phyloP scores from a whole-genome alignment of 805 yeast species.

The Lachancea lanzarotensis region DNA sequence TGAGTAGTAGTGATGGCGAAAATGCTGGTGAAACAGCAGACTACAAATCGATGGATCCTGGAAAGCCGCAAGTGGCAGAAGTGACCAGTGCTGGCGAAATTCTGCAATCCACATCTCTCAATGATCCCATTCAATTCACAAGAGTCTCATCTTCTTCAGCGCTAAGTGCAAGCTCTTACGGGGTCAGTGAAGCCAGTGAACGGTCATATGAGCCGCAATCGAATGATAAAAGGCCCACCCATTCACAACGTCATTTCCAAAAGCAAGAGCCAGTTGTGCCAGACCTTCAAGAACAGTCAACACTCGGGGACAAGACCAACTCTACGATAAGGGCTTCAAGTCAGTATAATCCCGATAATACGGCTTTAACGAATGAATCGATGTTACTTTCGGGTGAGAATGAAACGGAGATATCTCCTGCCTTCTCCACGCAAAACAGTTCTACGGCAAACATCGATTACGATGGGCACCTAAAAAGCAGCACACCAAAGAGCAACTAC shows the following conservation, averaged over 20 bases:
- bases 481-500: conserved; percentile 7
- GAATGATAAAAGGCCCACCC: background rate
- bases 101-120: conserved; percentile 24
- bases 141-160: conserved; percentile 36
- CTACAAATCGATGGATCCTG: conserved; percentile 43
- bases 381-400: conserved; percentile 4
- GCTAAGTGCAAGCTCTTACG: conserved; percentile 20
- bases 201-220: background rate
- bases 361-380: conserved; percentile 6
- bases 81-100: conserved; percentile 5
- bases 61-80: conserved; percentile 25
- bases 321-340: conserved; percentile 23
- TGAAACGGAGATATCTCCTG: conserved; percentile 4
- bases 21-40: conserved; percentile 3
- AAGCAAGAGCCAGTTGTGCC: background rate
- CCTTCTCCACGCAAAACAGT: conserved; percentile 4
- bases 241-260: background rate
- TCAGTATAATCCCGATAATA: conserved; percentile 6
- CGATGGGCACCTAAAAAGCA: conserved; percentile 3
- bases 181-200: conserved; percentile 3
- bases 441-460: conserved; percentile 4
- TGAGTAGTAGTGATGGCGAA: conserved; percentile 6
- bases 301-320: conserved; percentile 21
- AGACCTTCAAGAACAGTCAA: conserved; percentile 13
- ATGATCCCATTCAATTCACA: conserved; percentile 38